These are phyloP conservation scores for Stevia rebaudiana DNA, from an alignment of 140 eudicot genomes.

Conservation along the genomic window DNA sequence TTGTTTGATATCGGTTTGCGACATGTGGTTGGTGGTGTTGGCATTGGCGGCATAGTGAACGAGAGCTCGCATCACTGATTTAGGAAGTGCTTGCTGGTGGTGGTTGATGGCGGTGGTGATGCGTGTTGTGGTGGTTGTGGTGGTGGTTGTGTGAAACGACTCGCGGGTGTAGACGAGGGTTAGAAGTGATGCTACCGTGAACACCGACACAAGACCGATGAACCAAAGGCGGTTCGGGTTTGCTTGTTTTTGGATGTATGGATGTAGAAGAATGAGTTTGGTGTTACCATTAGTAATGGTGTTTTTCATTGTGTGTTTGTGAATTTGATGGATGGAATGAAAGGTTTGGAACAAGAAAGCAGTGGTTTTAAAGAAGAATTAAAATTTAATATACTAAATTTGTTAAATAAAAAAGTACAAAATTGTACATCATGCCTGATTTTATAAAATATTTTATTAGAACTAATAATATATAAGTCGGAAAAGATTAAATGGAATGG, in stretches of 20 bases:
- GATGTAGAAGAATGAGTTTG: conserved; percentile 86
- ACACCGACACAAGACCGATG: conserved; percentile 53
- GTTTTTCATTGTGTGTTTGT: conserved; percentile 52
- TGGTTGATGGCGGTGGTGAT: conserved; percentile 13
- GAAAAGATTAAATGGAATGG: not conserved
- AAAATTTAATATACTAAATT: not conserved
- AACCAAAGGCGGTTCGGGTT: conserved; percentile 73
- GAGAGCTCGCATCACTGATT: conserved; percentile 57
- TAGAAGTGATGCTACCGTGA: conserved; percentile 59
- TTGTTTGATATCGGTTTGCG: conserved; percentile 57
- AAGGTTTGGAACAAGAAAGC: conserved; percentile 27
- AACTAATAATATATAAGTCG: not conserved
- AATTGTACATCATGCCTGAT: not conserved
- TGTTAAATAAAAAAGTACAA: not conserved
- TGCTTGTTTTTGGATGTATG: conserved; percentile 88
- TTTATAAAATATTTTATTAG: not conserved
- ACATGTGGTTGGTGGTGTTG: conserved; percentile 62
- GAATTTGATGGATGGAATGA: conserved; percentile 21
- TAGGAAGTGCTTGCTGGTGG: conserved; percentile 43
- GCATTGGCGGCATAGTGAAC: conserved; percentile 70
- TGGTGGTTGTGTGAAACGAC: conserved; percentile 39
- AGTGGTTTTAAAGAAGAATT: conserved; percentile 22
- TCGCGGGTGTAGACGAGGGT: conserved; percentile 78
- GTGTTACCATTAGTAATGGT: conserved; percentile 58
- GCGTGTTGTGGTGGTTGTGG: conserved; percentile 23